Conservation (phyloP, 78 protist genomes). For the Tieghemostelium lacteum region DNA sequence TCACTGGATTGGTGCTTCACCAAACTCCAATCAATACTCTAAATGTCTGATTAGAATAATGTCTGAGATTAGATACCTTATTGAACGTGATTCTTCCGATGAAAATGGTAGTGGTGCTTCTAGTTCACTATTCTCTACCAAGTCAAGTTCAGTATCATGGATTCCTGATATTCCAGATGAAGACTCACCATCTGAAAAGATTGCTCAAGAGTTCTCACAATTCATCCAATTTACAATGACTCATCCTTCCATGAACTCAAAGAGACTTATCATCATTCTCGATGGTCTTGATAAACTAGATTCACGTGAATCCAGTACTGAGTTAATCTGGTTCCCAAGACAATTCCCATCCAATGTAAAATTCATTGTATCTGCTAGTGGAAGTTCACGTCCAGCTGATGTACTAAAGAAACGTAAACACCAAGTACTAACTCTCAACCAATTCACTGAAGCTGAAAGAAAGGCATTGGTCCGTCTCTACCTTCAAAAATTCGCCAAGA, state of each 20-base stretch:
- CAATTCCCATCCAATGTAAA: slow-evolving; percentile 37
- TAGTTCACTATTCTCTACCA: neutral
- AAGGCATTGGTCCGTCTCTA: slow-evolving; percentile 80
- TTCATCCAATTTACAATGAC: slow-evolving; percentile 41
- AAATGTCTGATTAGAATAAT: slow-evolving; percentile 48
- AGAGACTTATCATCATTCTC: slow-evolving; percentile 18
- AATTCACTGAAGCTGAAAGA: slow-evolving; percentile 57
- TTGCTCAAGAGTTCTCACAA: slow-evolving; percentile 10
- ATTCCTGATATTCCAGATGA: slow-evolving; percentile 67
- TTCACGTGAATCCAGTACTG: slow-evolving; percentile 30
- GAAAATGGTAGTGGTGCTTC: neutral
- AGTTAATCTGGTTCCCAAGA: slow-evolving; percentile 82
- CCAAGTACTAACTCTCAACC: neutral
- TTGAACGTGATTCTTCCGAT: slow-evolving; percentile 18
- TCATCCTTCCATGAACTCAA: slow-evolving; percentile 37
- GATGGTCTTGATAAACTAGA: slow-evolving; percentile 82
- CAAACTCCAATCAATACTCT: slow-evolving; percentile 48
- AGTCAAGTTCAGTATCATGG: slow-evolving; percentile 5
- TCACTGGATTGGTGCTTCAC: slow-evolving; percentile 79
- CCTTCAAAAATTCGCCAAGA: slow-evolving; percentile 63
- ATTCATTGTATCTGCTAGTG: slow-evolving; percentile 13
- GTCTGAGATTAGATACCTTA: slow-evolving; percentile 30
- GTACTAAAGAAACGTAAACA: slow-evolving; percentile 46
- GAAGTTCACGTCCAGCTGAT: slow-evolving; percentile 21
- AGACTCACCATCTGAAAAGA: slow-evolving; percentile 27